Base-by-base conservation (phyloP, 2,329 filamentous ascomycete genomes). In the Penicillium olsonii region DNA sequence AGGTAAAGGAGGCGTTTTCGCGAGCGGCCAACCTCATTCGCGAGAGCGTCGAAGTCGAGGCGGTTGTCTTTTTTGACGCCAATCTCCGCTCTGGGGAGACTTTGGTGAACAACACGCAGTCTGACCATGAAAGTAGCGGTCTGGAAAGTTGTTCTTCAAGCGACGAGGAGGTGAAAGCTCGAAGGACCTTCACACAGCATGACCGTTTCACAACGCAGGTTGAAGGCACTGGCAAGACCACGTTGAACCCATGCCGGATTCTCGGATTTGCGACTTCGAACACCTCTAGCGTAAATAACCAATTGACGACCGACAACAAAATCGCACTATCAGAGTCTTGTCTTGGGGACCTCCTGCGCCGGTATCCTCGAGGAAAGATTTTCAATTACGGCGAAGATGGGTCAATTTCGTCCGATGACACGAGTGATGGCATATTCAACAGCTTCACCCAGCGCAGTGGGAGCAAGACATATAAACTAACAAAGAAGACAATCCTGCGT, bases 331-430 rank as follows among this genome's bases (percentile, higher is more conserved):
- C 73, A 0, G 72, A 77, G 42, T 63, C 54, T 5, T 69, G 76
- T 12, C 61, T 81, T 2, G 60, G 66, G 1, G 65, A 64, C 2
- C 67, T 81, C 5, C 59, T 80, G 1, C 69, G 69, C 12, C 65
- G 72, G 1, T 75, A 81, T 48, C 77, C 77, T 0, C 61, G 67
- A 8, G 79, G 78, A 0, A 72, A 72, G 41, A 68, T 79, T 0
- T 80, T 78, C 52, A 74, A 73, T 41, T 76, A 75, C 22, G 72
- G 72, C 12, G 64, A 64, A 5, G 58, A 70, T 11, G 76, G 75
- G 0, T 62, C 67, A 9, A 43, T 74, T 0, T 53, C 70, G 67
- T 54, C 55, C 2, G 42, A 43, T 22, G 54, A 58, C 1, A 49
- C 40, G 4, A 50, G 52, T 29, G 54, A 56, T 18, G 33, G 48